phyloP scores from a whole-genome alignment of 805 yeast species.

The Candida railenensis region DNA sequence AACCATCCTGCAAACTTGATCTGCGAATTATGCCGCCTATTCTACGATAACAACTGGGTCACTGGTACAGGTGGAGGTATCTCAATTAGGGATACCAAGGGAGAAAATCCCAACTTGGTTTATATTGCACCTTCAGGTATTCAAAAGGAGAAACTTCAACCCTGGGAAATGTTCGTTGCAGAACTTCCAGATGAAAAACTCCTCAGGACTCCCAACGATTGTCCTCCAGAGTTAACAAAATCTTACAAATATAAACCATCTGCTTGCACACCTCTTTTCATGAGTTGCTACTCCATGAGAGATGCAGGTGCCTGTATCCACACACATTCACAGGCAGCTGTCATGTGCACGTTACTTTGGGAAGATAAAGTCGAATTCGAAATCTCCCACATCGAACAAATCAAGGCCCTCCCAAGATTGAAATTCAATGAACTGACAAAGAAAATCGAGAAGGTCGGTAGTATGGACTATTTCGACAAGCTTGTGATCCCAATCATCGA shows the following conservation, averaged over 20 bases:
- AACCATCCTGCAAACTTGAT: slow-evolving; percentile 81
- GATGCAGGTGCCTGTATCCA: slow-evolving; percentile 92
- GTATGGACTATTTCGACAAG: slow-evolving; percentile 69
- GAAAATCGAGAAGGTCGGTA: slow-evolving; percentile 58
- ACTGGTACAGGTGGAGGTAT: slow-evolving; percentile 97
- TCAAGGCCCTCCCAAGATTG: slow-evolving; percentile 80
- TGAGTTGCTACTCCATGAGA: slow-evolving; percentile 65
- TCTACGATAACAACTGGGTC: slow-evolving; percentile 85
- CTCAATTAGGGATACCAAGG: slow-evolving; percentile 58
- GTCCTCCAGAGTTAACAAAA: slow-evolving; percentile 35
- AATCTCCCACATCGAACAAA: slow-evolving; percentile 83
- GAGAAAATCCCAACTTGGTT: slow-evolving; percentile 44
- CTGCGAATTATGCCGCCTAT: slow-evolving; percentile 74
- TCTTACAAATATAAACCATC: slow-evolving; percentile 69
- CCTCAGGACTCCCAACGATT: slow-evolving; percentile 55
- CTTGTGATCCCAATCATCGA: slow-evolving; percentile 87
- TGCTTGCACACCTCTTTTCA: slow-evolving; percentile 88
- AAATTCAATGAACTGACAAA: slow-evolving; percentile 25
- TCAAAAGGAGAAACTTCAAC: slow-evolving; percentile 84
- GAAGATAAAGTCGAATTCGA: slow-evolving; percentile 62
- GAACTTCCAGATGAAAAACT: slow-evolving; percentile 52
- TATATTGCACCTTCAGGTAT: slow-evolving; percentile 95
- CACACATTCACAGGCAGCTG: slow-evolving; percentile 90
- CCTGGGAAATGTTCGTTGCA: slow-evolving; percentile 78
- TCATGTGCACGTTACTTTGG: slow-evolving; percentile 70